Evolutionary conservation across 805 yeast genomes (phyloP), one percentile per base, ranked within the genome.

Genomic region (Dipodascopsis tothii): DNA sequence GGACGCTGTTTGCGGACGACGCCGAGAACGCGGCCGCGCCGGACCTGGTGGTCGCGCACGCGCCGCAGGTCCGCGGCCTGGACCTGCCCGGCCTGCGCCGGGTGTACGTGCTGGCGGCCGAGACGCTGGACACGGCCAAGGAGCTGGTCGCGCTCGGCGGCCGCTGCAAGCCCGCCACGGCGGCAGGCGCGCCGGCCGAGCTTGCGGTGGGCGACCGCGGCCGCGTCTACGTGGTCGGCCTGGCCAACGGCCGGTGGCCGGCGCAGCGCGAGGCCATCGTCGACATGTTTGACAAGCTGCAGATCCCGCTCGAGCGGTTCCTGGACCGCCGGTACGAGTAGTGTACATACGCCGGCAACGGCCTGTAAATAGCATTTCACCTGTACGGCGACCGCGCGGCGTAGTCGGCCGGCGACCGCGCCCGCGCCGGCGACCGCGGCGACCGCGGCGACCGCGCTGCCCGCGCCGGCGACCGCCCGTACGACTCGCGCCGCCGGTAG

Each of bases 71-170:
- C 5, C 22, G 28, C 5, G 56, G 56, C 9, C 33, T 52, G 9
- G 36, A 50, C 33, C 42, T 52, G 6, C 43, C 51, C 4, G 48
- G 44, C 5, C 41, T 52, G 19, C 23, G 43, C 11, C 28, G 52
- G 20, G 33, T 52, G 3, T 52, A 41, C 17, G 40, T 52, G 16
- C 33, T 52, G n/a, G 48, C 50, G 19, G 18, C 33, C 3, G 14
- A 33, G 5, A 35, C 44, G 4, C 20, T 43, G 22, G 22, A 35
- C 9, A 33, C 45, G 16, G 21, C 44, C 20, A n/a, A 19, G 16
- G 52, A 46, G 30, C 30, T 25, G 11, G 30, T 25, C 9, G 9
- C 30, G 14, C 14, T 25, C 11, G 30, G 11, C 14, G 30, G 30
- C 11, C 30, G 30, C 23, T 37, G 35, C 30, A 14, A 16, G n/a